Conservation (phyloP, 2,329 filamentous ascomycete genomes). For the Hypoxylon sp. region DNA sequence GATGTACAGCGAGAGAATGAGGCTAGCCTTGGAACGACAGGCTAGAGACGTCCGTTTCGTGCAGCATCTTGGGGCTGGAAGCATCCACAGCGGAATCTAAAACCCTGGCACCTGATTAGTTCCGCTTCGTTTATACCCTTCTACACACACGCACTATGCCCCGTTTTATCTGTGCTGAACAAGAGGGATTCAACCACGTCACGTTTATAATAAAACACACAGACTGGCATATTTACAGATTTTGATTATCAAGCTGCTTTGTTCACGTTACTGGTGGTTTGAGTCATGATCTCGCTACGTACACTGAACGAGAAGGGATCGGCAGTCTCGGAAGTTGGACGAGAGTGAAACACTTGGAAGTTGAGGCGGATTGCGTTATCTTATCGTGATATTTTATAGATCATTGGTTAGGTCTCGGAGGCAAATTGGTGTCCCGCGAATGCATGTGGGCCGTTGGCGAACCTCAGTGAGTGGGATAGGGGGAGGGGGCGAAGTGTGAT, state of each 20-base stretch:
- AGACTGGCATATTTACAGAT: constrained; percentile 25
- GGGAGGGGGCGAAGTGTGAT: constrained; percentile 5
- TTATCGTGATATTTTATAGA: constrained; percentile 36
- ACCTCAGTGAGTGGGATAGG: constrained; percentile 26
- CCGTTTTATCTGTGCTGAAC: constrained; percentile 20
- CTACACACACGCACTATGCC: constrained; percentile 13
- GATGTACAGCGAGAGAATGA: constrained; percentile 79
- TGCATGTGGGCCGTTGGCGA: constrained; percentile 27
- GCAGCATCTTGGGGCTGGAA: constrained; percentile 72
- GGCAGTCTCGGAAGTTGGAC: constrained; percentile 35
- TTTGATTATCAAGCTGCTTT: constrained; percentile 27
- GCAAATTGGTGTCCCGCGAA: constrained; percentile 29
- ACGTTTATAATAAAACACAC: constrained; percentile 23
- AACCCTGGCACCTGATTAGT: constrained; percentile 29
- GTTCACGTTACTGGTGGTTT: constrained; percentile 17
- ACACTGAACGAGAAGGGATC: constrained; percentile 36
- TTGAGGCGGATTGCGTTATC: constrained; percentile 43
- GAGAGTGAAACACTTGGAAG: constrained; percentile 34
- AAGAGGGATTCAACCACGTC: constrained; percentile 39
- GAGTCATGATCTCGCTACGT: constrained; percentile 41
- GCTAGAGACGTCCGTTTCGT: constrained; percentile 85
- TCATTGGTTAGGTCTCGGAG: constrained; percentile 35
- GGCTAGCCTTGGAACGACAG: constrained; percentile 80
- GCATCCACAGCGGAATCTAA: constrained; percentile 48
- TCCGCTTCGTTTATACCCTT: constrained; percentile 23